A percentile compares a stretch with the other conserved stretches of the same genome.
Conservation (phyloP, 2,329 filamentous ascomycete species). For the Botrytis galanthina region DNA sequence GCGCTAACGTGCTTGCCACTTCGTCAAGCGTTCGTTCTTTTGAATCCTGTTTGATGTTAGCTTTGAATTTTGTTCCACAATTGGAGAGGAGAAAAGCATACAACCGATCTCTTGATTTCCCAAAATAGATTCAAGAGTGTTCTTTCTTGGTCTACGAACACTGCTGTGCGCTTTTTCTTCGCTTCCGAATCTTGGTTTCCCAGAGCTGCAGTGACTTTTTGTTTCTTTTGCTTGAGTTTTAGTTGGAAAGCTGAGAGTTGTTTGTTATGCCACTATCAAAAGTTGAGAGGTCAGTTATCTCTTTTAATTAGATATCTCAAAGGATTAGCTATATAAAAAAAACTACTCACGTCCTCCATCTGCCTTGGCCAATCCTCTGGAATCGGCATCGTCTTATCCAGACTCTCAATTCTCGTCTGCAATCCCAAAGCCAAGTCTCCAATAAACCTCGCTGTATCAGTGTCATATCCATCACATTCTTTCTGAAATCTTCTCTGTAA, state of each 20-base stretch:
- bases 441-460: background rate
- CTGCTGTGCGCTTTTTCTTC: background rate
- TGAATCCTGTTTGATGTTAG: background rate
- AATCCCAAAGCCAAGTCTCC: background rate
- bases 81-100: background rate
- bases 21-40: background rate
- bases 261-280: background rate
- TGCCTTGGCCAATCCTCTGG: background rate
- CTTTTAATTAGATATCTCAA: accelerated
- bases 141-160: background rate
- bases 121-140: constrained; percentile 1
- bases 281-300: background rate
- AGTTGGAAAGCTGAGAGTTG: background rate
- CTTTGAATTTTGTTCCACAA: background rate
- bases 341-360: background rate
- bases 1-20: background rate
- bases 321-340: background rate
- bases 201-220: background rate
- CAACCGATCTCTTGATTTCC: constrained; percentile 4
- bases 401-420: background rate
- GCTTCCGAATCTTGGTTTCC: background rate
- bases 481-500: background rate
- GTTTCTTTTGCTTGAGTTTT: background rate
- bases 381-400: constrained; percentile 2
- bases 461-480: background rate